phyloP scores from a whole-genome alignment of 2,329 filamentous ascomycete genomes.

The Cadophora luteo-olivacea region DNA sequence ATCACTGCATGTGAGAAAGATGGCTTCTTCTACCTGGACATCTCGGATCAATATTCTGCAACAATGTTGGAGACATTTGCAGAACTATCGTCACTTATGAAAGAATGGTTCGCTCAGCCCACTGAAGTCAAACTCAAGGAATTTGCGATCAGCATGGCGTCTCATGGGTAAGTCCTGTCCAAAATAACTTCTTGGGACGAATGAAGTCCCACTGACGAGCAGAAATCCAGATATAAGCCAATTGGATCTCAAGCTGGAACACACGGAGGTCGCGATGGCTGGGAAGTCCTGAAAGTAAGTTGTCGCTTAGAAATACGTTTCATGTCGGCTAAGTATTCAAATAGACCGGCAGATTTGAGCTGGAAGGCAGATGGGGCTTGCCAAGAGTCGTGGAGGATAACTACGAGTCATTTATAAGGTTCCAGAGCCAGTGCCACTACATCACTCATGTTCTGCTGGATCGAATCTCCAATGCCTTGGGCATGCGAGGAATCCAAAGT shows the following conservation, averaged over 20 bases:
- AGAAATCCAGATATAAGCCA: neutral
- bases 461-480: neutral
- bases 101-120: slow-evolving; percentile 2
- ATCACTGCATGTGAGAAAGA: neutral
- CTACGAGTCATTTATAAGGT: neutral
- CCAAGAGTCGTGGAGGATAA: neutral
- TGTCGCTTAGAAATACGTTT: neutral
- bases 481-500: neutral
- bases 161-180: neutral
- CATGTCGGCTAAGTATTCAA: neutral
- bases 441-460: neutral
- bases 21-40: slow-evolving; percentile 2
- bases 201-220: too few relatives aligned
- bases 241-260: slow-evolving; percentile 8
- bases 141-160: neutral
- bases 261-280: neutral
- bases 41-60: neutral
- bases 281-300: neutral
- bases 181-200: too few relatives aligned
- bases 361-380: slow-evolving; percentile 1
- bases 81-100: neutral
- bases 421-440: neutral
- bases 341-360: neutral
- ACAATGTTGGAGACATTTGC: neutral
- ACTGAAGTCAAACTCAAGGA: neutral